These are phyloP conservation scores for Rubus idaeus DNA, from an alignment of 306 rosid species.

Conservation along the genomic window DNA sequence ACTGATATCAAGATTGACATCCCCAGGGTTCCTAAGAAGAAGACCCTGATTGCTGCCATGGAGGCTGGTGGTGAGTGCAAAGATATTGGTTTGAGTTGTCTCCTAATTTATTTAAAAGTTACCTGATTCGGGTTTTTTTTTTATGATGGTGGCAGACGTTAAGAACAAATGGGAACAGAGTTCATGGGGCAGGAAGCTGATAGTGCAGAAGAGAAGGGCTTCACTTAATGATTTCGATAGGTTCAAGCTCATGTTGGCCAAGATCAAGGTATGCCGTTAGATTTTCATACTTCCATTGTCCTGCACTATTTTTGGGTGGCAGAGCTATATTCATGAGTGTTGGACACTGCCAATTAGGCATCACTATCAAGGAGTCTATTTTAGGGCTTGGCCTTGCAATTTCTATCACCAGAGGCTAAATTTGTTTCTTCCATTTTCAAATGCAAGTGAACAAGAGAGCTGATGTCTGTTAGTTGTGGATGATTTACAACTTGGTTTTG, in stretches of 20 bases:
- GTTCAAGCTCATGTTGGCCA: slow-evolving; percentile 58
- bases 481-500: neutral
- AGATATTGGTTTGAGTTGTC: neutral
- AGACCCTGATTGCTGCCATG: slow-evolving; percentile 45
- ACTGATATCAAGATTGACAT: slow-evolving; percentile 52
- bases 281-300: neutral
- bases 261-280: slow-evolving; percentile 40
- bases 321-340: neutral
- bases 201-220: slow-evolving; percentile 50
- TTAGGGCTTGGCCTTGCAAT: neutral
- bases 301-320: neutral
- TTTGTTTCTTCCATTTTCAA: neutral
- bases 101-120: neutral
- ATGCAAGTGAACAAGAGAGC: neutral
- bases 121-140: neutral
- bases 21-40: slow-evolving; percentile 48
- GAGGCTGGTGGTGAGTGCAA: slow-evolving; percentile 42
- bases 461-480: neutral
- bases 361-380: no score
- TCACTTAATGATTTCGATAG: slow-evolving; percentile 50
- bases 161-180: slow-evolving; percentile 60
- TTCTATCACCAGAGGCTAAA: neutral
- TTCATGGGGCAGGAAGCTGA: slow-evolving; percentile 57
- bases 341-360: neutral
- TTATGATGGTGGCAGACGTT: slow-evolving; percentile 34